Evolutionary conservation across 306 rosid genomes (phyloP), one percentile per base, ranked within the genome.

Genomic region (apple (Malus domestica)): DNA sequence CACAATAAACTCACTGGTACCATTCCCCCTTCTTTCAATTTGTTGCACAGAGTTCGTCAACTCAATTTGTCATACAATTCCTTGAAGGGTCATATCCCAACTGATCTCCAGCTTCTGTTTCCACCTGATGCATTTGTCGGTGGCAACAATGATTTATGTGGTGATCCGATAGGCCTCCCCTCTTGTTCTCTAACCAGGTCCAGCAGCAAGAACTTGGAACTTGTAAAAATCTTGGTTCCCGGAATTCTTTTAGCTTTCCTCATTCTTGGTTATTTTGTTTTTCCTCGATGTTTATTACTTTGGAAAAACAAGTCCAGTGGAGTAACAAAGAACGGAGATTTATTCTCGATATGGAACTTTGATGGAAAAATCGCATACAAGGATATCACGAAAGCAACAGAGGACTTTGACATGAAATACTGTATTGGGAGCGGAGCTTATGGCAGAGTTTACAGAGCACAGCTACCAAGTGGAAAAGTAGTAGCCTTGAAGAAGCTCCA

Each of bases 401-500:
- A 76, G 78, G 74, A 45, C 57, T 81, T 81, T 63, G 73, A 81
- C 73, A 42, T 62, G 19, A 81, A 55, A 35, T 71, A 71, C 42
- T 76, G 74, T 29, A 64, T 81, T 35, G 84, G 84, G 22, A 70
- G 78, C 1, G 84, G 70, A 8, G 40, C 69, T n/a, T 64, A 16
- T 42, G 72, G 82, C 4, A 79, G 60, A 20, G 77, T 79, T 23
- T 78, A 78, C 72, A 78, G 9, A 63, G 84, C 80, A n/a, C 51
- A 20, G 22, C 78, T 81, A 49, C 84, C 84, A 12, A 70, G 72
- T 8, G 80, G 84, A 62, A 55, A 51, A 65, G 68, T 71, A 2
- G 84, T 81, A 23, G 80, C 84, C 33, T 55, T 81, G 45, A 81
- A 81, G 80, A 81, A 71, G 52, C 84, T 81, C 22, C 81, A 65